Conservation (phyloP, 2,329 filamentous ascomycete species). For the Epichloe baconii region DNA sequence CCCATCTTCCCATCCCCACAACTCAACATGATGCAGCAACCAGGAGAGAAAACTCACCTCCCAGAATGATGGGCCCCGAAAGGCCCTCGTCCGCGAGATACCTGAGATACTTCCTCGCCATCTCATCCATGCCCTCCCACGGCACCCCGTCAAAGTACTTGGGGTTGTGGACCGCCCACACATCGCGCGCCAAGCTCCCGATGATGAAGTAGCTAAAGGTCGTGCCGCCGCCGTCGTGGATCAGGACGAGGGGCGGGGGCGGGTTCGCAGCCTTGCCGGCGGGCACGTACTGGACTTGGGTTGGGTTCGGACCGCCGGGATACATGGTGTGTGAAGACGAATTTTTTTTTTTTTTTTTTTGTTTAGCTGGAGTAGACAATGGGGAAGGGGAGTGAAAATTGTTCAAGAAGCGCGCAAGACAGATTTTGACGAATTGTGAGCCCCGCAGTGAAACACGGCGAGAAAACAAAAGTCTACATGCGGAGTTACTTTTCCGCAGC, state of each 20-base stretch:
- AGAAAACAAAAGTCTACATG: no score
- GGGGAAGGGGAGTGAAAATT: no score
- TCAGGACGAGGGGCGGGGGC: constrained; percentile 14
- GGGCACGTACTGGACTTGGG: constrained; percentile 10
- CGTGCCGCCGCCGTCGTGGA: constrained; percentile 20
- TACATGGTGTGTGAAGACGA: constrained; percentile 7
- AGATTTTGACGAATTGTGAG: no score
- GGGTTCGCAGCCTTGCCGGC: constrained; percentile 8
- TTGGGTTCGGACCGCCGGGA: constrained; percentile 13
- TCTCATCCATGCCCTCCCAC: constrained; percentile 17
- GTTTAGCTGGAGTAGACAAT: not conserved
- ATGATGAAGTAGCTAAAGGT: constrained; percentile 18
- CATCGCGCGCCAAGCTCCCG: constrained; percentile 15
- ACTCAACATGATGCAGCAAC: not conserved
- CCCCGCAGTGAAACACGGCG: no score
- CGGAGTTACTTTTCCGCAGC: no score
- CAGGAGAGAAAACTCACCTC: constrained; percentile 8
- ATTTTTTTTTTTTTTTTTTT: no score
- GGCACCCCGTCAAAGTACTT: constrained; percentile 13
- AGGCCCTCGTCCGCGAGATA: constrained; percentile 13
- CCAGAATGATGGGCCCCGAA: constrained; percentile 14
- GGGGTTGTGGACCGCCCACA: constrained; percentile 19
- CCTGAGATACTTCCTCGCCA: constrained; percentile 16
- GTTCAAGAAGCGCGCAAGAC: no score
- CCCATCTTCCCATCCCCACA: no score